Conservation (phyloP, 352 stramenopile species). For the Globisporangium paddicum region DNA sequence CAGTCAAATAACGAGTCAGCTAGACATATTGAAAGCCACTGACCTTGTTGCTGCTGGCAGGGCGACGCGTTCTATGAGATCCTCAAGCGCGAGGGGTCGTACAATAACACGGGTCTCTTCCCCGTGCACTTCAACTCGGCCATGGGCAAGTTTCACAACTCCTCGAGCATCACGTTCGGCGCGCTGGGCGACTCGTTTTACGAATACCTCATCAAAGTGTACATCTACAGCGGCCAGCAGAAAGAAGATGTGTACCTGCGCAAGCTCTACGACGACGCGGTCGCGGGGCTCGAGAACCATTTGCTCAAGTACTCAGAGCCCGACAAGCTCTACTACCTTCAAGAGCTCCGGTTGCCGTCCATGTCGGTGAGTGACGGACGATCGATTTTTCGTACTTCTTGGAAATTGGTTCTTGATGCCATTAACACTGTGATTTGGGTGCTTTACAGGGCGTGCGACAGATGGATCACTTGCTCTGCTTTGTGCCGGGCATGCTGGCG, state of each 20-base stretch:
- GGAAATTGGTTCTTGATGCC: background rate
- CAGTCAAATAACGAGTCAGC: background rate
- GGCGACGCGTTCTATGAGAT: slow-evolving; percentile 80
- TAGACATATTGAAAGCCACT: too few species aligned
- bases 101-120: slow-evolving; percentile 84
- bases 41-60: slow-evolving; percentile 11
- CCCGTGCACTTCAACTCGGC: slow-evolving; percentile 70
- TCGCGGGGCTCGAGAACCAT: slow-evolving; percentile 91
- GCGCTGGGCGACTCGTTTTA: slow-evolving; percentile 97
- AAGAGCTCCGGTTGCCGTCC: slow-evolving; percentile 50
- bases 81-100: slow-evolving; percentile 61
- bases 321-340: slow-evolving; percentile 67
- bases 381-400: background rate
- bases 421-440: slow-evolving; percentile 3
- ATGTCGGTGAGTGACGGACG: slow-evolving; percentile 12
- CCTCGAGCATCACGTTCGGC: slow-evolving; percentile 86
- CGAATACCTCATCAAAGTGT: slow-evolving; percentile 98
- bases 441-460: slow-evolving; percentile 29
- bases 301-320: slow-evolving; percentile 73
- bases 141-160: slow-evolving; percentile 23
- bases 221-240: slow-evolving; percentile 91
- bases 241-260: slow-evolving; percentile 57
- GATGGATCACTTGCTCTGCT: slow-evolving; percentile 98
- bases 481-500: slow-evolving; percentile 91
- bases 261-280: slow-evolving; percentile 92